A percentile compares a stretch with the other conserved stretches of the same genome.
Conservation (phyloP, 2,329 filamentous ascomycete genomes). For the Fusarium udum region DNA sequence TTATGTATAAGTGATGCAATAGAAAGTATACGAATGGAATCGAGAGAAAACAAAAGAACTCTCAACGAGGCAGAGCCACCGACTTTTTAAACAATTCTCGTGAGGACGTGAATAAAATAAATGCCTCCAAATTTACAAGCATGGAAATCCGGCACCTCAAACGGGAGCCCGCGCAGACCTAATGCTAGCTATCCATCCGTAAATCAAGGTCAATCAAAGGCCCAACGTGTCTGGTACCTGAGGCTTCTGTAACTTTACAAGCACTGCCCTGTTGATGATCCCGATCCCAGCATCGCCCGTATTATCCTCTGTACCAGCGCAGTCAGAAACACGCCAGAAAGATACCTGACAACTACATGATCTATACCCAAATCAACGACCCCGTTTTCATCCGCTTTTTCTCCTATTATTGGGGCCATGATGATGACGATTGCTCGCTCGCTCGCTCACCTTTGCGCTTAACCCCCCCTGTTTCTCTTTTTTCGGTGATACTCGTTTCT, state of each 20-base stretch:
- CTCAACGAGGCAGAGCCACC: conserved; percentile 18
- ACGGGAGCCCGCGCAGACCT: conserved; percentile 6
- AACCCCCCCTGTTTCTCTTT: conserved; percentile 9
- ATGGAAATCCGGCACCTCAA: conserved; percentile 24
- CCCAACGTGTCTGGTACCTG: conserved; percentile 17
- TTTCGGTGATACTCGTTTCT: conserved; percentile 25
- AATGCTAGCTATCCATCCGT: background rate
- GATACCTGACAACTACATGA: conserved; percentile 28
- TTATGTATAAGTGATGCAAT: background rate
- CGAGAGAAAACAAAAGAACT: background rate
- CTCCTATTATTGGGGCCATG: conserved; percentile 3
- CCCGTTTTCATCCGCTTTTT: conserved; percentile 21
- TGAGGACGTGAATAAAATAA: conserved; percentile 18
- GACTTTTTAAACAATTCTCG: conserved; percentile 33
- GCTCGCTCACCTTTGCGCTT: background rate
- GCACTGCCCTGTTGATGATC: conserved; percentile 18
- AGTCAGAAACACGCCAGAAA: background rate
- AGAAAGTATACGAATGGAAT: background rate
- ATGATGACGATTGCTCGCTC: conserved; percentile 4
- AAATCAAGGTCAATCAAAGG: background rate
- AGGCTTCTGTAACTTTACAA: conserved; percentile 10
- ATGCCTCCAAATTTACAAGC: conserved; percentile 17
- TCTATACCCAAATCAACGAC: background rate
- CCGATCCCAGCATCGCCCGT: conserved; percentile 2
- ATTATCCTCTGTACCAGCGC: conserved; percentile 22